These are phyloP conservation scores for Solanum piurae DNA, from an alignment of 257 asterid species.

Conservation along the genomic window DNA sequence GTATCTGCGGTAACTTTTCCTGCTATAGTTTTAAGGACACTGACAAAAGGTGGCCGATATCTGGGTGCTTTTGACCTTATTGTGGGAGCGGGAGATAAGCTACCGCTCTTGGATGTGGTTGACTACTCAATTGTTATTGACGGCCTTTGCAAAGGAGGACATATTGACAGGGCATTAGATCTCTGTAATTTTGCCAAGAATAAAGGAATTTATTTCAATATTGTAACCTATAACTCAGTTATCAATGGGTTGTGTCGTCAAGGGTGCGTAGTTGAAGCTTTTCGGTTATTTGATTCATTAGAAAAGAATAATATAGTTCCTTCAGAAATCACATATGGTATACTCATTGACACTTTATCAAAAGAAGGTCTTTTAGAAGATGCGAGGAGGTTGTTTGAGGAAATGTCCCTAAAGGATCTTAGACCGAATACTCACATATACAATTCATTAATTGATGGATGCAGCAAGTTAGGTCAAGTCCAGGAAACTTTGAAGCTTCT, in stretches of 20 bases:
- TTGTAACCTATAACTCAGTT: constrained; percentile 54
- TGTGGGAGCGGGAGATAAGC: constrained; percentile 33
- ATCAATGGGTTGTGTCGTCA: constrained; percentile 68
- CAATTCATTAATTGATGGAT: constrained; percentile 74
- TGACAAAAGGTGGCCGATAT: constrained; percentile 32
- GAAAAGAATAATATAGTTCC: constrained; percentile 41
- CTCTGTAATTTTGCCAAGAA: constrained; percentile 44
- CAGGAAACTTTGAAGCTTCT: constrained; percentile 51
- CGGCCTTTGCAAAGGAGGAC: constrained; percentile 59
- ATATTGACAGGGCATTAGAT: constrained; percentile 45
- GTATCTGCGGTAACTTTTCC: constrained; percentile 23
- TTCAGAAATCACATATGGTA: constrained; percentile 66
- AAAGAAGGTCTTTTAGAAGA: constrained; percentile 59
- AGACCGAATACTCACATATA: constrained; percentile 44
- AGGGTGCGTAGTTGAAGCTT: constrained; percentile 78
- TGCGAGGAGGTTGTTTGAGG: constrained; percentile 53
- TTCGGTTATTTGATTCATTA: constrained; percentile 72
- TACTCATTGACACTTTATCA: constrained; percentile 63
- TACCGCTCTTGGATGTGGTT: constrained; percentile 35
- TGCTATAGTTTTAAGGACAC: constrained; percentile 27
- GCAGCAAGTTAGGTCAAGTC: constrained; percentile 50
- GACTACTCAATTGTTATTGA: constrained; percentile 51
- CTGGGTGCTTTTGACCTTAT: constrained; percentile 65
- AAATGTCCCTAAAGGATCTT: constrained; percentile 43
- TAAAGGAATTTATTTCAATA: constrained; percentile 42